Base-by-base conservation (phyloP, 2,329 filamentous ascomycete species). In the Neurospora crassa region DNA sequence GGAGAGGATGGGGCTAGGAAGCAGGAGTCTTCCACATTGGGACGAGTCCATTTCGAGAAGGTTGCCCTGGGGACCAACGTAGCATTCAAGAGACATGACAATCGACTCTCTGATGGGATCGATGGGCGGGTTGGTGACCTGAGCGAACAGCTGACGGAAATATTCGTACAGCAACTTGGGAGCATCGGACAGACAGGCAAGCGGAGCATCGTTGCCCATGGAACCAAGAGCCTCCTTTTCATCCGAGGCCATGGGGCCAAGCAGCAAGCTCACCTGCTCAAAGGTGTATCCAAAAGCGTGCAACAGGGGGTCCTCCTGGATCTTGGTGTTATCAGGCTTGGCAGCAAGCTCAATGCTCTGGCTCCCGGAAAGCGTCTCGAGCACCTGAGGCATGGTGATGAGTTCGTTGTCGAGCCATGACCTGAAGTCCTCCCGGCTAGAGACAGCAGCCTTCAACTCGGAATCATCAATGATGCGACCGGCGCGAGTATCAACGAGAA, bases 71-170 rank as follows among this genome's bases (percentile, higher is more conserved):
- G 95, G 95, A 68, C 95, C 95, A 76, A 98, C 92, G 79, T 97
- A 98, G 78, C 95, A 96, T 80, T 97, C 94, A 53, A 98, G 84
- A 71, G 95, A 97, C 95, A 98, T 98, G 81, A 98, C 95, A 78
- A 97, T 96, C 40, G 94, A 95, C 86, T 98, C 95, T 81, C 95
- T 89, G 77, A 98, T 98, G 41, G 95, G 95, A 79, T 98, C 95
- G 78, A 98, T 98, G 16, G 95, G 95, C 76, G 95, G 95, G 82
- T 98, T 98, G 73, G 95, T 98, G 80, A 98, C 95, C 83, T 98
- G 95, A 11, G 95, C 95, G 81, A 98, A 98, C 63, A 98, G 90
- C 84, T 98, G 93, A 74, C 95, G 90, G 90, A 98, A 98, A 84
- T 98, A 98, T 81, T 97, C 95, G 81, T 92, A 97, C 24, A 97